Base-by-base conservation (phyloP, 495 filamentous ascomycete species). In the Annulohypoxylon nitens region DNA sequence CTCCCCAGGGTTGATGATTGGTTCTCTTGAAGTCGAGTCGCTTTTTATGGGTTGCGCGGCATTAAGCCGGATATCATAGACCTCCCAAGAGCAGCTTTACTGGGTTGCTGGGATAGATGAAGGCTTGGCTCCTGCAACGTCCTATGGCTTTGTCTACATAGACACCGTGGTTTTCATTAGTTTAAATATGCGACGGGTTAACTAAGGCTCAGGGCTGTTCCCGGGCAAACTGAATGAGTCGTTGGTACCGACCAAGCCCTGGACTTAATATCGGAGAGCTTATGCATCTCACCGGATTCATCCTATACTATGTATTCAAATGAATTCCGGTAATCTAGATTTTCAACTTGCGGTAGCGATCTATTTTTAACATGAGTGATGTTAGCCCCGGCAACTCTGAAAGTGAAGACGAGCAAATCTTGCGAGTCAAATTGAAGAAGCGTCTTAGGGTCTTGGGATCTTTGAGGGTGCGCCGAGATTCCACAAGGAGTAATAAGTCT, bases 1-100 rank as follows among this genome's bases (percentile, higher is more conserved):
- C 67, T 75, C 72, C 72, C 67, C 72, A 75, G 25, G 25, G 60
- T 37, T 37, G 16, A 64, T 71, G 72, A 75, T 75, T 75, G 72
- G 72, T 33, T 60, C 59, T 65, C 67, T 57, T 75, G 37, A 59
- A 61, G 30, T 75, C 59, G 39, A 75, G 63, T 72, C 39, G 68
- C 69, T 65, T 72, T 68, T 62, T 61, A 72, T 68, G 67, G 72
- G 72, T 71, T 75, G 67, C 64, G 72, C 73, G 73, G 73, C 73
- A 73, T 75, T 72, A 73, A 75, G 69, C 64, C 64, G 73, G 73
- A 69, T 75, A 72, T 69, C 69, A 63, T 66, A 45, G 57, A 75
- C 67, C 69, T 69, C 60, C 55, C 58, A 70, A 75, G 63, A 65
- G 64, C 48, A 75, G 37, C 53, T 63, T 66, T 68, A 69, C 69